Base-by-base conservation (phyloP, 2,329 filamentous ascomycete species). In the Claviceps sp. region DNA sequence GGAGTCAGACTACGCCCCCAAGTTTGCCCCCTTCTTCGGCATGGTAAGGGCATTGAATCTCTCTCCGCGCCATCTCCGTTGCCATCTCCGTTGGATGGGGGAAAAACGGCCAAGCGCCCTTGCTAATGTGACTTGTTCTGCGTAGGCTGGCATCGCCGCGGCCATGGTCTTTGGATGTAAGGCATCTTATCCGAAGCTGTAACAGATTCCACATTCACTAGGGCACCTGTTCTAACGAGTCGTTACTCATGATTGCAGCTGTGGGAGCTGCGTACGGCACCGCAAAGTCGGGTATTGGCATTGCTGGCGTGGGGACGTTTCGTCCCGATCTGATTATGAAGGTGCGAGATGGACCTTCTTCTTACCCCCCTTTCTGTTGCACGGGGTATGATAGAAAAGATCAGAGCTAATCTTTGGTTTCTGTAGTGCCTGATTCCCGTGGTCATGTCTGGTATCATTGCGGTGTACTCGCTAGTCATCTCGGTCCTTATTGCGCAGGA, bases 371-470 rank as follows among this genome's bases (percentile, higher is more conserved):
- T 5, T 16, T 26, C 9, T 30, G 36, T 36, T 22, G 16, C 24
- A 22, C 11, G 18, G 14, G 14, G 8, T 24, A 7, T 26, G 22
- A 26, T 8, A 1, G 40, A 42, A 3, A 24, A 26, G 14, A 14
- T 14, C 2, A 16, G 30, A 34, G 14, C 16, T 34, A 43, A 48
- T 3, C 4, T 9, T 24, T 13, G 30, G 6, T 30, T 13, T 34
- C 3, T 20, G 22, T 61, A 89, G 86, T 90, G 85, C 53, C 74
- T 91, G 50, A 90, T 91, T 60, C 87, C 87, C 56, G 87, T 93
- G 59, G 84, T 98, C 75, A 98, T 98, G 93, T 95, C 93, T 61
- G 93, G 93, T 81, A 98, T 98, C 67, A 89, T 98, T 64, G 93
- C 93, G 54, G 93, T 98, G 60, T 98, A 98, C 73, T 88, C 90